Percentiles rank a stretch among this genome's conserved stretches.
These are phyloP conservation scores for Leccinum aurantiacum DNA, from an alignment of 768 basidiomycete species.

Conservation along the genomic window DNA sequence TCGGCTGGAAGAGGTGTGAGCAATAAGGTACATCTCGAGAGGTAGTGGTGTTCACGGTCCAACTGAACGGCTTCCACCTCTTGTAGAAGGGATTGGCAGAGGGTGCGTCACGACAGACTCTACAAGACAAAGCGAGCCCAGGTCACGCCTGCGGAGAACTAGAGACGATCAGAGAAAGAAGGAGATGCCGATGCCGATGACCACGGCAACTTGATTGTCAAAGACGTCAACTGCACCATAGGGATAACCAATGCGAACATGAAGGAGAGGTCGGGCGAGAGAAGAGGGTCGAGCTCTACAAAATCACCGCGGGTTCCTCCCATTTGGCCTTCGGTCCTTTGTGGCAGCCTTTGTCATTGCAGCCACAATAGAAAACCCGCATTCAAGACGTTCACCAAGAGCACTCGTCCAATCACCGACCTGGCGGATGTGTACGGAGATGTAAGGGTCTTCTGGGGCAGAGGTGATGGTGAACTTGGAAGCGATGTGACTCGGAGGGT, in stretches of 20 bases:
- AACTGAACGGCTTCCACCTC: conserved; percentile 87
- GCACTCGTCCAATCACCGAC: conserved; percentile 86
- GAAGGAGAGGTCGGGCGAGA: too few species aligned
- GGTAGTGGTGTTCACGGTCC: conserved; percentile 62
- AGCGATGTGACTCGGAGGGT: not conserved
- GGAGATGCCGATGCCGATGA: conserved; percentile 65
- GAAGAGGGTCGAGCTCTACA: too few species aligned
- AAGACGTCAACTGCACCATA: conserved; percentile 42
- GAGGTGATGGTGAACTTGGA: conserved; percentile 92
- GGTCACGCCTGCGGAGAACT: conserved; percentile 57
- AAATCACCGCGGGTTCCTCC: too few species aligned
- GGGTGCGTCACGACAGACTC: conserved; percentile 91
- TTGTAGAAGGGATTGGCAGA: conserved; percentile 85
- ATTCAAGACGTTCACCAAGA: conserved; percentile 76
- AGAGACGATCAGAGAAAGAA: not conserved
- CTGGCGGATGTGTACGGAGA: conserved; percentile 81
- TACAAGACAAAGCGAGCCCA: conserved; percentile 82
- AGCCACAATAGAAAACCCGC: too few species aligned
- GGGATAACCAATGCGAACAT: too few species aligned
- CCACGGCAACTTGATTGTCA: conserved; percentile 80
- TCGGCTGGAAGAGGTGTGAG: conserved; percentile 48
- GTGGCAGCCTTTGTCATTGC: too few species aligned
- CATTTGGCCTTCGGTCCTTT: too few species aligned
- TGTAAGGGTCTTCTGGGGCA: conserved; percentile 66
- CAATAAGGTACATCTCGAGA: conserved; percentile 7